phyloP scores from a whole-genome alignment of 129 eudicot species.

The Scalesia atractyloides region DNA sequence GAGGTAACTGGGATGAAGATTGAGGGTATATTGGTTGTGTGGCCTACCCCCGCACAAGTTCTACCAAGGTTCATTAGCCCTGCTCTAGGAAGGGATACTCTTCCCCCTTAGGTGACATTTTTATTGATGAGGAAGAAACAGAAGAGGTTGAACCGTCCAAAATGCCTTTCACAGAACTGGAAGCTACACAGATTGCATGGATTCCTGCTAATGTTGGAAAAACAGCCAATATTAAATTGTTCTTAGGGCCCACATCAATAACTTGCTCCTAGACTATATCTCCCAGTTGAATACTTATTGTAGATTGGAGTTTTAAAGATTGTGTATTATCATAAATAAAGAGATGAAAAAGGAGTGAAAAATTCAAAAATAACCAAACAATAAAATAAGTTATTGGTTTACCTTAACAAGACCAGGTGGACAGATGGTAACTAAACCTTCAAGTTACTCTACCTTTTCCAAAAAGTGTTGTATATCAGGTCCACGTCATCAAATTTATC shows the following conservation, averaged over 20 bases:
- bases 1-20: slow-evolving; percentile 49
- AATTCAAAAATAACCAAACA: too few species aligned
- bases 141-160: slow-evolving; percentile 43
- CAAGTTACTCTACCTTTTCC: slow-evolving; percentile 93
- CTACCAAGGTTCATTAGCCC: slow-evolving; percentile 57
- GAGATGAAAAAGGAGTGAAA: too few species aligned
- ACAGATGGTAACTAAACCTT: slow-evolving; percentile 80
- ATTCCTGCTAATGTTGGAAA: slow-evolving; percentile 52
- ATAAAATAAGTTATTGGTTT: slow-evolving; percentile 2
- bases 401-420: slow-evolving; percentile 93
- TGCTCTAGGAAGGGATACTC: slow-evolving; percentile 65
- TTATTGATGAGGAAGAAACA: slow-evolving; percentile 50
- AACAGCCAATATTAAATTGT: slow-evolving; percentile 42
- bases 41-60: slow-evolving; percentile 20
- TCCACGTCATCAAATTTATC: slow-evolving; percentile 95
- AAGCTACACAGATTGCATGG: slow-evolving; percentile 46
- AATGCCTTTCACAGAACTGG: slow-evolving; percentile 43
- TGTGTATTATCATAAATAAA: not conserved
- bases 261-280: slow-evolving; percentile 59
- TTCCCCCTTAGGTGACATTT: slow-evolving; percentile 65
- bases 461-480: slow-evolving; percentile 81
- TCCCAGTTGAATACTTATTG: slow-evolving; percentile 38
- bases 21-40: slow-evolving; percentile 48
- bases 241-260: slow-evolving; percentile 71
- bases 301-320: slow-evolving; percentile 5